Conservation (phyloP, 2,329 filamentous ascomycete genomes). For the Verticillium longisporum region DNA sequence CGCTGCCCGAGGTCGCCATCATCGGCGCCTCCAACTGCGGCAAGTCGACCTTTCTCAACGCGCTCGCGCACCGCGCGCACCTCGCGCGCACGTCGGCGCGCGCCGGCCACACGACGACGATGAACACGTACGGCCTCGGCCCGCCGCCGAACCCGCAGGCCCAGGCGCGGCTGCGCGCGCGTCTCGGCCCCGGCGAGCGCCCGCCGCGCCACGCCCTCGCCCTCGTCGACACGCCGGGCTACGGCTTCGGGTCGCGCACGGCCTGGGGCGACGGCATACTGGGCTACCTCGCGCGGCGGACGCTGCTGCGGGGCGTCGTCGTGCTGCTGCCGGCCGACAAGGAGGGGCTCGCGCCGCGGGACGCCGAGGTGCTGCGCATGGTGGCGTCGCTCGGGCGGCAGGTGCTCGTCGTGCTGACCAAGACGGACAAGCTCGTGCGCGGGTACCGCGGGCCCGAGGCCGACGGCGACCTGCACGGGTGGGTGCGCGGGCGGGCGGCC, state of each 20-base stretch:
- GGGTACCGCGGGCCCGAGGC: conserved; percentile 6
- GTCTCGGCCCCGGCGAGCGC: conserved; percentile 20
- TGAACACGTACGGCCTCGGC: conserved; percentile 52
- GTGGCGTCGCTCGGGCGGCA: conserved; percentile 22
- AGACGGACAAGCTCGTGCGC: conserved; percentile 43
- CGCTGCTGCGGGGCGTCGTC: conserved; percentile 42
- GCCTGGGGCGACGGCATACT: conserved; percentile 47
- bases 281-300: conserved; percentile 41
- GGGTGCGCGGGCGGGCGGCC: conserved; percentile 10
- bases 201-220: conserved; percentile 39
- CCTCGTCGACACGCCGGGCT: conserved; percentile 45
- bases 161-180: not conserved
- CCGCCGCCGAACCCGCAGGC: conserved; percentile 15
- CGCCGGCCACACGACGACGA: conserved; percentile 45
- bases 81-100: conserved; percentile 42
- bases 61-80: conserved; percentile 45
- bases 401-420: conserved; percentile 47
- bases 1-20: conserved; percentile 60
- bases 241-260: conserved; percentile 36
- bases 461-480: conserved; percentile 15
- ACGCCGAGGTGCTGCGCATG: conserved; percentile 1
- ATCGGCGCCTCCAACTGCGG: conserved; percentile 85
- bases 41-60: conserved; percentile 85
- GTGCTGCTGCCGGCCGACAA: conserved; percentile 48
- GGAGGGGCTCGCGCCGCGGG: conserved; percentile 15